These are phyloP conservation scores for Kandelia obovata DNA, from an alignment of 345 rosid genomes.

Conservation along the genomic window DNA sequence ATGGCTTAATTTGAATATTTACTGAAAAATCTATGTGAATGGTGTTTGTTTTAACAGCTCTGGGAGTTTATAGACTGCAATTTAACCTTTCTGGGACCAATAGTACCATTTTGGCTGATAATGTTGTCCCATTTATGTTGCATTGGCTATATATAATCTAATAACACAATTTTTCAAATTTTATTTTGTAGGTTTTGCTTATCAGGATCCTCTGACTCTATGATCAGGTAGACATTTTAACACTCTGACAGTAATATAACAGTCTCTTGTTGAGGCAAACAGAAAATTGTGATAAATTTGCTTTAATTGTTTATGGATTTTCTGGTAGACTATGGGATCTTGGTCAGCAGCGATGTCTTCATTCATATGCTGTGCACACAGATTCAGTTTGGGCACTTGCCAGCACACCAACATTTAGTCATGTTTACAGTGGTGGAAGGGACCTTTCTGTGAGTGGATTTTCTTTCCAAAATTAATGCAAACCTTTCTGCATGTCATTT, in stretches of 20 bases:
- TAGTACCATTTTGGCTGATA: not conserved
- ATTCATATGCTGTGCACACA: slow-evolving; percentile 99
- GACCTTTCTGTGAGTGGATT: slow-evolving; percentile 82
- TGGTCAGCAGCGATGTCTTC: slow-evolving; percentile 98
- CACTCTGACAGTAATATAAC: not conserved
- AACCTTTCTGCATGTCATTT: not conserved
- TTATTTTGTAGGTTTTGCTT: slow-evolving; percentile 73
- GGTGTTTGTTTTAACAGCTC: not conserved
- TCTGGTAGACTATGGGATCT: slow-evolving; percentile 90
- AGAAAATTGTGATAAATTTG: not conserved
- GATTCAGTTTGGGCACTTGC: slow-evolving; percentile 99
- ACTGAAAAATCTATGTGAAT: not conserved
- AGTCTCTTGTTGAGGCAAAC: not conserved
- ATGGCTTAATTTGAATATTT: not conserved
- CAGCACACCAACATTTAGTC: slow-evolving; percentile 86
- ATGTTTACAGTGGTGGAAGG: slow-evolving; percentile 99
- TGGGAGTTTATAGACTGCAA: not conserved
- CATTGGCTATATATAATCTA: not conserved
- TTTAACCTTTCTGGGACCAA: not conserved
- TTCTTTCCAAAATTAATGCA: slow-evolving; percentile 3
- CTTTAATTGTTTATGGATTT: slow-evolving; percentile 23
- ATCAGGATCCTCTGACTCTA: slow-evolving; percentile 98
- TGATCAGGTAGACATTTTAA: slow-evolving; percentile 71
- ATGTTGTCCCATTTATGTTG: not conserved
- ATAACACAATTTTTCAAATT: slow-evolving; percentile 12